Evolutionary conservation across 352 stramenopile genomes (phyloP), one percentile per base, ranked within the genome.

Genomic region (Nothophytophthora sp.): DNA sequence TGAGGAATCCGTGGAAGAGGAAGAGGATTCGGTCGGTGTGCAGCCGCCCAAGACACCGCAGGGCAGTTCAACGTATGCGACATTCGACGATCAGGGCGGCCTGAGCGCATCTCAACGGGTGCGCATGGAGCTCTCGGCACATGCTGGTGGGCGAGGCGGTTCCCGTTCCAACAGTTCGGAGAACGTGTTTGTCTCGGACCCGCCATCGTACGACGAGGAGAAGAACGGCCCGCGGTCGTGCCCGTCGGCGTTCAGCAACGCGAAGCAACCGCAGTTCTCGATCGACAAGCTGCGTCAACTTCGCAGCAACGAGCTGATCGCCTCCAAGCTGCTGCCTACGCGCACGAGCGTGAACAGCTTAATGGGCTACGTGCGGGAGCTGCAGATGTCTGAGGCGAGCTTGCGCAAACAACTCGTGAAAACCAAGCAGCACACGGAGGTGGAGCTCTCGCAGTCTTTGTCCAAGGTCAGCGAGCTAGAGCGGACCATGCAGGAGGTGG

Each of bases 361-460:
- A 19, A 73, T 91, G 41, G 72, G 60, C n/a, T 88, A 89, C 49
- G 70, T 91, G 25, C 76, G 70, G 9, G 80, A 91, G 45, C 54
- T 91, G 32, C 65, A 91, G 39, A 52, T 58, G 16, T 91, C 80
- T 0, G 77, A 87, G 50, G 61, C 75, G 11, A 81, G 55, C 47
- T 40, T 88, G 29, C 77, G 73, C 4, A 58, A 69, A 18, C 73
- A 91, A n/a, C 55, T 91, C 12, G 52, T 81, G n/a, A 68, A 62
- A 7, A 69, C 60, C 8, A 70, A 69, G 33, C 61, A 70, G 24
- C 53, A 75, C 28, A 70, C 65, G 19, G 67, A 81, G 13, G 62
- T 76, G 6, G 74, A 88, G 32, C 36, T 80, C 2, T 51, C 67
- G 11, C 47, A 62, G 16, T 76, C 44, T 16, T 13, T 62, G 23